phyloP scores from a whole-genome alignment of 305 asterid species.

The Fraxinus platypoda region DNA sequence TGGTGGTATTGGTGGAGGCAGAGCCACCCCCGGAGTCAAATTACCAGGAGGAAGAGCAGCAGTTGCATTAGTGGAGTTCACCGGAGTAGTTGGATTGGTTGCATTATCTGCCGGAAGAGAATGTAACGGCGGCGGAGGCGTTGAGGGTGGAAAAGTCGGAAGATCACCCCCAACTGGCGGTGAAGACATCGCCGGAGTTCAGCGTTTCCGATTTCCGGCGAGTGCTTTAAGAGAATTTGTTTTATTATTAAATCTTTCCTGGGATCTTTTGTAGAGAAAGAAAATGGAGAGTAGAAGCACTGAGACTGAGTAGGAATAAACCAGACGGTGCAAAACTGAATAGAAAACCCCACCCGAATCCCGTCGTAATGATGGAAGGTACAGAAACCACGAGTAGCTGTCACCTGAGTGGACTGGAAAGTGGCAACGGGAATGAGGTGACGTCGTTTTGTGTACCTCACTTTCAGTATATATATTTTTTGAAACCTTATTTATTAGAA shows the following conservation, averaged over 20 bases:
- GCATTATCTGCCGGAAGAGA: constrained; percentile 25
- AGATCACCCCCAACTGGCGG: constrained; percentile 38
- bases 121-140: constrained; percentile 24
- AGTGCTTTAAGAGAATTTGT: background rate
- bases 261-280: background rate
- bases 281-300: background rate
- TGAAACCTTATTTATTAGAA: background rate
- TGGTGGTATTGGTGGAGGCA: constrained; percentile 3
- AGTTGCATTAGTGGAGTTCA: constrained; percentile 6
- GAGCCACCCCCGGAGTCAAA: constrained; percentile 17
- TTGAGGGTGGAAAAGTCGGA: constrained; percentile 28
- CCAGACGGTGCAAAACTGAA: background rate
- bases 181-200: constrained; percentile 47
- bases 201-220: constrained; percentile 14
- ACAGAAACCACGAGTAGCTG: constrained; percentile 26
- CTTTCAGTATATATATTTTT: background rate
- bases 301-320: background rate
- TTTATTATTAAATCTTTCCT: background rate
- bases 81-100: constrained; percentile 16
- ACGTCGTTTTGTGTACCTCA: constrained; percentile 26
- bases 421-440: constrained; percentile 22
- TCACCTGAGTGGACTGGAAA: constrained; percentile 15
- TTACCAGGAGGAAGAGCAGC: constrained; percentile 38
- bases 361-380: constrained; percentile 17
- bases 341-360: background rate